phyloP scores from a whole-genome alignment of 306 rosid species.

The Citrullus mucosospermus region DNA sequence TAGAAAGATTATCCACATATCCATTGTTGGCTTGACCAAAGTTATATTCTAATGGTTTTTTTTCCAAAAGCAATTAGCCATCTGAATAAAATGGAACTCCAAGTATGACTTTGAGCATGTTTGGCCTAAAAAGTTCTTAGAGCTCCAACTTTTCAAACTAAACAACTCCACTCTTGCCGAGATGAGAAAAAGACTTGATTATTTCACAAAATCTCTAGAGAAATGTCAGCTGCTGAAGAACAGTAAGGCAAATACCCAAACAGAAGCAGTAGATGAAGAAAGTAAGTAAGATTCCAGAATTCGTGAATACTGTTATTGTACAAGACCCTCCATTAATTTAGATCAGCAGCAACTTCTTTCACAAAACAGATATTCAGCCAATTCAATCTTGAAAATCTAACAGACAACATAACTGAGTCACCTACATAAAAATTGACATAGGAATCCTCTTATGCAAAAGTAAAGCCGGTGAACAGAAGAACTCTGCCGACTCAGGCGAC shows the following conservation, averaged over 20 bases:
- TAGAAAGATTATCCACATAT: too few relatives aligned
- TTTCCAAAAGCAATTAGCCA: too few relatives aligned
- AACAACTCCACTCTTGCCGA: too few relatives aligned
- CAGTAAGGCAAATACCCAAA: background rate
- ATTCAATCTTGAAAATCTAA: background rate
- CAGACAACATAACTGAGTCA: background rate
- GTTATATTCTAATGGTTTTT: too few relatives aligned
- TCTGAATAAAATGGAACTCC: too few relatives aligned
- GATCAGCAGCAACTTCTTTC: background rate
- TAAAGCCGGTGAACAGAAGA: background rate
- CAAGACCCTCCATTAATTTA: background rate
- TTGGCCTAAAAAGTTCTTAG: too few relatives aligned
- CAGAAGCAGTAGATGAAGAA: background rate
- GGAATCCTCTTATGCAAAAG: background rate
- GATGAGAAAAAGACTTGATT: background rate
- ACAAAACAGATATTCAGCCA: background rate
- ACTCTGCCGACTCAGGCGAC: slow-evolving; percentile 45
- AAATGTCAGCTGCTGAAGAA: background rate
- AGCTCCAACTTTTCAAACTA: too few relatives aligned
- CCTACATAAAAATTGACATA: background rate
- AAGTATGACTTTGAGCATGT: too few relatives aligned
- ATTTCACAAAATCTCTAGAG: background rate
- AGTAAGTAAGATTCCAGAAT: background rate
- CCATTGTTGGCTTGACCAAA: too few relatives aligned
- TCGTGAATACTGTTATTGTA: background rate